Evolutionary conservation across 305 asterid species (phyloP), one percentile per base, ranked within the genome.

Genomic region (Andrographis paniculata): DNA sequence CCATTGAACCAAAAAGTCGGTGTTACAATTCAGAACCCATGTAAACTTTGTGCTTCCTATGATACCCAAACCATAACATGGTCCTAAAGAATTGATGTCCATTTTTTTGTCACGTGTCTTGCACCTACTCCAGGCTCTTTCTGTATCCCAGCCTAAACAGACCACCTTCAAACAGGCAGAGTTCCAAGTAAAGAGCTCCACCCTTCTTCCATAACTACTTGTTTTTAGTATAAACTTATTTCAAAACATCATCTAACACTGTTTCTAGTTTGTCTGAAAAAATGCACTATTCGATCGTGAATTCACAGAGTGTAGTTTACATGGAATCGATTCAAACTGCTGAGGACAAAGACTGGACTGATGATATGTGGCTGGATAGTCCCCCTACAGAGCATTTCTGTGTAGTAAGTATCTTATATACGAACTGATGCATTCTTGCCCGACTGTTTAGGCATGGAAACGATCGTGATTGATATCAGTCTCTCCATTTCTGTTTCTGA

Each of bases 1-100:
- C 59, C 85, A 9, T 48, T 56, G 57, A 80, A 68, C 73, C 77
- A 37, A 74, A 85, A 79, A 53, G 97, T 84, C 55, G 36, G 93
- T 79, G 66, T 52, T 62, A 20, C 22, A 14, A 14, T 40, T 17
- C 47, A 56, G 11, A 11, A 35, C 40, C 16, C 6, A 19, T 53
- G 35, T 39, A 50, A 44, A 42, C 14, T 31, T 27, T 61, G 18
- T 16, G 18, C 22, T 28, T 22, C 52, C 37, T 14, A 23, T n/a
- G 8, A 17, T 19, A 14, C 19, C 4, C n/a, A 37, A 15, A 45
- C 27, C 44, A 10, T 21, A 14, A 1, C 30, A 1, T 42, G 59
- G 46, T 14, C 31, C 15, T 31, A 21, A 31, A 10, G 14, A 42
- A 36, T 40, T 35, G 44, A 33, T 3, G 3, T 7, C 27, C 48